Base-by-base conservation (phyloP, 2,329 filamentous ascomycete genomes). In the Hypocrella siamensis region DNA sequence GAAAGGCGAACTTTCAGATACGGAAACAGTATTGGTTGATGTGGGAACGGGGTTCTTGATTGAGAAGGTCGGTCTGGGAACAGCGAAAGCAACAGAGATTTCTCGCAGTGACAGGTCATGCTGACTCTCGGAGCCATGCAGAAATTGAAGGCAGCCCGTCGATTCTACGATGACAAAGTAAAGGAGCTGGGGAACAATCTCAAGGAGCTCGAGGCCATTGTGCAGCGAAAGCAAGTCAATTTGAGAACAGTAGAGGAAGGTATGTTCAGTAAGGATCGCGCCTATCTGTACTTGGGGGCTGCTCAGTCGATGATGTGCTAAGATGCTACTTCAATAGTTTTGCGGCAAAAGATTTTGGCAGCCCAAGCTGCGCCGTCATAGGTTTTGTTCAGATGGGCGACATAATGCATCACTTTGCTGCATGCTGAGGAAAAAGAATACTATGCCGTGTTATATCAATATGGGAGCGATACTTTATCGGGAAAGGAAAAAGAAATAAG, bases 1-100 rank as follows among this genome's bases (percentile, higher is more conserved):
- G 12, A 79, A 80, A 17, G 92, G 88, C 19, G 76, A 70, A 25
- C 64, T 96, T 26, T 68, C 79, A 28, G 72, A 78, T 53, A 67
- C 77, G 2, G 70, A 82, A 35, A 76, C 75, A 38, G 84, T 93
- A 6, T 65, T 96, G 36, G 84, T 96, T 26, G 88, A 96, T 53
- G 75, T 94, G 15, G 88, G 88, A 15, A 96, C 88, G 1, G 88
- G 88, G 0, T 96, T 92, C 53, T 86, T 85, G 48, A 77, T 96
- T 32, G 86, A 96, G 58, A 98, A 98, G 72, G 78, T 79, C 33
- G 17, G 40, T 18, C 14, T 12, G 9, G n/a, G 8, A 17, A 7
- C 16, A 11, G 14, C 6, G 19, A 11, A 6, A 15, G 14, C 14
- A 11, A 27, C 6, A 11, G 14, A 11, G 10, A 11, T 27, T 11